These are phyloP conservation scores for Xylaria sp. DNA, from an alignment of 2,329 filamentous ascomycete genomes.

Conservation along the genomic window DNA sequence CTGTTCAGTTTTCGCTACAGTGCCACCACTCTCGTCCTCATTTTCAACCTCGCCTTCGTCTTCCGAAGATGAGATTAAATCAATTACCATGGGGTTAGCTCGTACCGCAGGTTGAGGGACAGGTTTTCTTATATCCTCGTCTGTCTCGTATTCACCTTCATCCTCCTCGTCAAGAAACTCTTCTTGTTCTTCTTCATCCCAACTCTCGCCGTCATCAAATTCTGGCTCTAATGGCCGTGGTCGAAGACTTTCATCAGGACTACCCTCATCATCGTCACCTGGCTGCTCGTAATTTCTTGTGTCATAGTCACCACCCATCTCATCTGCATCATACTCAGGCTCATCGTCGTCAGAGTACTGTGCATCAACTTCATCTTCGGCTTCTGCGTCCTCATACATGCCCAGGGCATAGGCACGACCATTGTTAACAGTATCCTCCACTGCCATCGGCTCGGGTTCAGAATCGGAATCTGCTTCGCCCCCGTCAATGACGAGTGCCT, in stretches of 20 bases:
- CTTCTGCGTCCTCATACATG: constrained; percentile 44
- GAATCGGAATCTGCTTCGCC: constrained; percentile 45
- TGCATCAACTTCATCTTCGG: constrained; percentile 44
- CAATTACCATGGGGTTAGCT: constrained; percentile 37
- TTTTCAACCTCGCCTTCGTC: constrained; percentile 37
- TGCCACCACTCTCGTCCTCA: constrained; percentile 16
- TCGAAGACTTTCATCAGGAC: constrained; percentile 46
- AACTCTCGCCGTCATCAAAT: constrained; percentile 45
- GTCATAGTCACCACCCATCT: constrained; percentile 50
- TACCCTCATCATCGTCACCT: constrained; percentile 49
- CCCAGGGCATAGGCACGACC: constrained; percentile 36
- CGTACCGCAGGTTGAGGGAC: constrained; percentile 15
- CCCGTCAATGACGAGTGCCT: constrained; percentile 47
- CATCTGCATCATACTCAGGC: constrained; percentile 46
- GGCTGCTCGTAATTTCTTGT: constrained; percentile 46
- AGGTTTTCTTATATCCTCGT: constrained; percentile 12
- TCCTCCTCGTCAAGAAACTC: constrained; percentile 30
- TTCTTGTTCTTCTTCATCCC: constrained; percentile 39
- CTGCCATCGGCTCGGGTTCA: constrained; percentile 33
- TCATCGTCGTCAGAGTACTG: constrained; percentile 47
- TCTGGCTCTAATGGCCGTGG: constrained; percentile 44
- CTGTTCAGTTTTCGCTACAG: constrained; percentile 2
- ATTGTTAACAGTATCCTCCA: constrained; percentile 35
- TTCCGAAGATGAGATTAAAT: constrained; percentile 43
- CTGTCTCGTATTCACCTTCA: constrained; percentile 30